A percentile compares a stretch with the other conserved stretches of the same genome.
These are phyloP conservation scores for Fusarium sp. DNA, from an alignment of 2,329 filamentous ascomycete genomes.

Conservation along the genomic window DNA sequence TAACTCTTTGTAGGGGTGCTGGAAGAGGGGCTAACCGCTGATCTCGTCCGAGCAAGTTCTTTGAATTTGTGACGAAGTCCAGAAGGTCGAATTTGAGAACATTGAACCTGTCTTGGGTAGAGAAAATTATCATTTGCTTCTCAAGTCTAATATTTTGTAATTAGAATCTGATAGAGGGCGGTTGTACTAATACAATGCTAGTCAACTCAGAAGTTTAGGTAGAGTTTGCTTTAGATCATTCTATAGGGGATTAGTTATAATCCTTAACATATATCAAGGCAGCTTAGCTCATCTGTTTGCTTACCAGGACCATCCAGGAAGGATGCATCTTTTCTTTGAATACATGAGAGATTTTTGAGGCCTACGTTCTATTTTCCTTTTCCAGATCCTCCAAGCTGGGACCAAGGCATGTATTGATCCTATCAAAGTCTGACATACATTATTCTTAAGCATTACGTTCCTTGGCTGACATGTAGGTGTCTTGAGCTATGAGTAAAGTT, in stretches of 20 bases:
- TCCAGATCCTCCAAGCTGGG: fast-evolving
- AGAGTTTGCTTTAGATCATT: fast-evolving
- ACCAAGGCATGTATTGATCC: neutral
- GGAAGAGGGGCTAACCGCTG: neutral
- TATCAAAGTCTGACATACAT: neutral
- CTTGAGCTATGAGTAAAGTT: neutral
- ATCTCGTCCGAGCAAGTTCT: neutral
- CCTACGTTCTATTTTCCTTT: neutral
- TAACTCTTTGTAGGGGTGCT: no score
- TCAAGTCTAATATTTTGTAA: neutral
- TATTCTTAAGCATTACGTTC: no score
- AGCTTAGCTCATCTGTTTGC: fast-evolving
- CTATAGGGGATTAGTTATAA: fast-evolving
- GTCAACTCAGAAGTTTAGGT: no score
- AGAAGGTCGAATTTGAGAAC: neutral
- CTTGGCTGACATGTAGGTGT: fast-evolving
- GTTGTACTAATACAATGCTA: fast-evolving
- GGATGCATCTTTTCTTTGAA: no score
- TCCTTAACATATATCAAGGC: fast-evolving
- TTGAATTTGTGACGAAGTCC: fast-evolving
- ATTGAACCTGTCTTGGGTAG: fast-evolving
- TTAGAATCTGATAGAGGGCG: neutral
- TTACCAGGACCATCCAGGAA: neutral
- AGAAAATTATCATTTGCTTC: neutral
- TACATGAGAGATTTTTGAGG: neutral